These are phyloP conservation scores for Aspergillus chevalieri DNA, from an alignment of 2,329 filamentous ascomycete genomes.

Conservation along the genomic window DNA sequence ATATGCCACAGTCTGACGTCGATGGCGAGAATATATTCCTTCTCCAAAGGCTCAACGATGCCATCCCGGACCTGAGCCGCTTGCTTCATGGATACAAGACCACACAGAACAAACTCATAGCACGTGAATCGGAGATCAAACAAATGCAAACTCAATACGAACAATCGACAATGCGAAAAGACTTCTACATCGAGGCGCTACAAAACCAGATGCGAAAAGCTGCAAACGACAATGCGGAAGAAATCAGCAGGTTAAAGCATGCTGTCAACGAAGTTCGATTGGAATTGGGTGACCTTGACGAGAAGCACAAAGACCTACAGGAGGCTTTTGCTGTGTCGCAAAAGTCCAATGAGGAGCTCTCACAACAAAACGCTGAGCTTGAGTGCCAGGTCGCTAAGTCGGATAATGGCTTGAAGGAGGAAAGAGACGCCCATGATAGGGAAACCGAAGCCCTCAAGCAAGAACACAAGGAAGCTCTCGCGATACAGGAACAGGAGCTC, in stretches of 20 bases:
- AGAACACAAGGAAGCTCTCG: slow-evolving; percentile 29
- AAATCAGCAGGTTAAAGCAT: slow-evolving; percentile 39
- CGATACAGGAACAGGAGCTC: slow-evolving; percentile 40
- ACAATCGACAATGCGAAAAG: slow-evolving; percentile 47
- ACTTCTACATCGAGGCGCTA: slow-evolving; percentile 48
- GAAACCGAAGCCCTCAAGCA: slow-evolving; percentile 28
- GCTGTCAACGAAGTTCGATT: slow-evolving; percentile 45
- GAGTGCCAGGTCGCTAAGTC: slow-evolving; percentile 35
- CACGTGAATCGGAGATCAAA: slow-evolving; percentile 45
- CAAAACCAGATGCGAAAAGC: slow-evolving; percentile 46
- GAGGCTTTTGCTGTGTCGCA: slow-evolving; percentile 41
- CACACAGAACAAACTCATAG: slow-evolving; percentile 45
- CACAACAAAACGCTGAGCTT: slow-evolving; percentile 39
- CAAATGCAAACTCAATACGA: slow-evolving; percentile 46
- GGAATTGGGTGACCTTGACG: slow-evolving; percentile 46
- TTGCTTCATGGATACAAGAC: slow-evolving; percentile 44
- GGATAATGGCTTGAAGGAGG: slow-evolving; percentile 33
- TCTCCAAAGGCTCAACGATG: slow-evolving; percentile 40
- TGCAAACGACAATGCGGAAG: slow-evolving; percentile 45
- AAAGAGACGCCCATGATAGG: slow-evolving; percentile 41
- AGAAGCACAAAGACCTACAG: slow-evolving; percentile 48
- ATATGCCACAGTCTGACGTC: slow-evolving; percentile 23
- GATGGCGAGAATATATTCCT: slow-evolving; percentile 34
- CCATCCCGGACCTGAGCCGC: slow-evolving; percentile 43
- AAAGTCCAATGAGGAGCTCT: slow-evolving; percentile 41